phyloP scores from a whole-genome alignment of 768 basidiomycete species.

The Pisolithus orientalis region DNA sequence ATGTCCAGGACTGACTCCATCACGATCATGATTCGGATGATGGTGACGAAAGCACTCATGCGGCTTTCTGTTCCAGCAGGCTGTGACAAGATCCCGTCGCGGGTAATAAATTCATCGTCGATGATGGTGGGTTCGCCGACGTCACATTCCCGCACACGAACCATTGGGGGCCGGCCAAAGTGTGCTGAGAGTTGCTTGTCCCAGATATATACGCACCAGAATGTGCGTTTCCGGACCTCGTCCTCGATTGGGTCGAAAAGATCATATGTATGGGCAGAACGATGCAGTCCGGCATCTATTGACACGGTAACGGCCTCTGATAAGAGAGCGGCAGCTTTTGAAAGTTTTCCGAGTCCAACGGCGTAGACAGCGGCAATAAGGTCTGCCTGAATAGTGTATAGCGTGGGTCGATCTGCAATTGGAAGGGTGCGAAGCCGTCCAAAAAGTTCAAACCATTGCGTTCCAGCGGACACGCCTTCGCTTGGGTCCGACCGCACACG shows the following conservation, averaged over 20 bases:
- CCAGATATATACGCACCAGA: slow-evolving; percentile 96
- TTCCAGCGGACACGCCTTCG: slow-evolving; percentile 85
- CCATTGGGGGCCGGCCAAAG: slow-evolving; percentile 84
- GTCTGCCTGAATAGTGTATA: slow-evolving; percentile 89
- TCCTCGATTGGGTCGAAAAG: slow-evolving; percentile 87
- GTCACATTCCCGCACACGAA: slow-evolving; percentile 85
- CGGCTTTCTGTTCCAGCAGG: slow-evolving; percentile 69
- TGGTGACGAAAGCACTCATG: slow-evolving; percentile 74
- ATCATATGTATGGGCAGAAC: slow-evolving; percentile 79
- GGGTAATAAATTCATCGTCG: slow-evolving; percentile 86
- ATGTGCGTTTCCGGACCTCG: slow-evolving; percentile 89
- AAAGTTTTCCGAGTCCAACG: slow-evolving; percentile 83
- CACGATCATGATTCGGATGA: slow-evolving; percentile 77
- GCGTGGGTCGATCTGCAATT: slow-evolving; percentile 79
- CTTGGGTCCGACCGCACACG: slow-evolving; percentile 77
- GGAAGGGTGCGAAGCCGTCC: slow-evolving; percentile 82
- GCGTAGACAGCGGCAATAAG: slow-evolving; percentile 91
- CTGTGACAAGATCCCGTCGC: slow-evolving; percentile 59
- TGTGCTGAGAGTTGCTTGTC: slow-evolving; percentile 89
- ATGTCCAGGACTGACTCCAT: slow-evolving; percentile 85
- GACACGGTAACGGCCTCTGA: slow-evolving; percentile 85
- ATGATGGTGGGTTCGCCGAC: slow-evolving; percentile 80
- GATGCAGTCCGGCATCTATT: slow-evolving; percentile 84
- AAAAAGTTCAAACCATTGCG: slow-evolving; percentile 89
- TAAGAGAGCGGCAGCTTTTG: slow-evolving; percentile 78